Evolutionary conservation across 805 yeast species (phyloP), one percentile per base, ranked within the genome.

Genomic region (Naumovozyma castellii): DNA sequence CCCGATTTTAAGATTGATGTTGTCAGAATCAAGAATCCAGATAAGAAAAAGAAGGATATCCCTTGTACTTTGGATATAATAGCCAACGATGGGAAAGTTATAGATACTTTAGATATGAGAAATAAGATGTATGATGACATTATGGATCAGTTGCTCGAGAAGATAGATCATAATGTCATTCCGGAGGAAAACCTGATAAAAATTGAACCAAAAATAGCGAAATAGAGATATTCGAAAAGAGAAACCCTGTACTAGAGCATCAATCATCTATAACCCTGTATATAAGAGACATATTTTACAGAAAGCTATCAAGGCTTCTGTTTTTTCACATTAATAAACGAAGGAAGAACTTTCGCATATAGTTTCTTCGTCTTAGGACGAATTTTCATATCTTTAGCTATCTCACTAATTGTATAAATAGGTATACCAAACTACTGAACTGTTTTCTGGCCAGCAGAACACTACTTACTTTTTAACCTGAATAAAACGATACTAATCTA

Each of bases 1-100:
- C 88, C 90, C n/a, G 64, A 66, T 34, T 54, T 83, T 19, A 71
- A 75, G 18, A 76, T 85, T 41, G 68, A 71, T 18, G 80, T 85
- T 28, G 64, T 71, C 12, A 68, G 87, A 48, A 68, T 82, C 34
- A 64, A 67, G 31, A 56, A 63, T 36, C 43, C 43, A n/a, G 43
- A 52, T 38, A 42, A 42, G 19, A 55, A 52, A 25, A 42, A 41
- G 8, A 42, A 32, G n/a, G 47, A 45, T 32, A 61, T 50, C 32
- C 67, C 59, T n/a, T 54, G 59, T 37, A 45, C 18, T 19, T 37
- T 51, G 35, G 56, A 53, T 38, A 41, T 50, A 16, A 29, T 56
- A 14, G 53, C 44, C 4, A 42, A 39, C 3, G 50, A 50, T 4
- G 51, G 54, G 2, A 41, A 47, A 4, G 45, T 43, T 1, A 30